Evolutionary conservation across 805 yeast species (phyloP), one percentile per base, ranked within the genome.

Genomic region (Saccharomycopsis fodiens): DNA sequence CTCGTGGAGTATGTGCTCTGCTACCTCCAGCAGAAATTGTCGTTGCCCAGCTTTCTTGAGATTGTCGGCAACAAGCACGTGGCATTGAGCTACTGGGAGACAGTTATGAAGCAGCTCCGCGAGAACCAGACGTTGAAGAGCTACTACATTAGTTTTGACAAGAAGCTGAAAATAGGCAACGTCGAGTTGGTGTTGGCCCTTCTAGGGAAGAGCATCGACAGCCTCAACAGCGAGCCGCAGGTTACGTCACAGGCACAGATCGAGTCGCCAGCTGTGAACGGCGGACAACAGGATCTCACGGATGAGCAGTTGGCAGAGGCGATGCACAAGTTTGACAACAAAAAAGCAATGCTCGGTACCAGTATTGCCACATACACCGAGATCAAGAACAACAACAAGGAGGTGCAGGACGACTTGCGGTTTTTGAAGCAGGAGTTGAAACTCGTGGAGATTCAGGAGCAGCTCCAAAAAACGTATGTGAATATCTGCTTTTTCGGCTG

Each of bases 1-100:
- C 65, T 86, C 31, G 70, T 82, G 4, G 63, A 71, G 39, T 72
- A 74, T 45, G 78, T 83, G 0, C 57, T 91, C 39, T 57, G 78
- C 15, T 67, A 70, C 21, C 64, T 89, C 21, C 68, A 70, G 16
- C 35, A 35, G 13, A 48, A 40, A 35, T 27, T 50, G 16, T 25
- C 48, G 16, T 38, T 50, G 6, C 44, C 50, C 21, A 48, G 80
- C 41, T 80, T 91, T 51, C 82, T 82, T 62, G 78, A 80, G 51
- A 53, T 83, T 3, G 58, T 91, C 39, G 78, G 76, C 52, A 66
- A 69, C 47, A 63, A 65, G 52, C 60, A 68, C 35, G 53, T 65
- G 44, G 73, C 76, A 1, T 55, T 67, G 1, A 63, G 64, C 5
- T 55, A 70, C 3, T 73, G 74, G 44, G 64, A 64, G 31, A 41